Evolutionary conservation across 345 rosid species (phyloP).

Genomic region (Citrus glauca): DNA sequence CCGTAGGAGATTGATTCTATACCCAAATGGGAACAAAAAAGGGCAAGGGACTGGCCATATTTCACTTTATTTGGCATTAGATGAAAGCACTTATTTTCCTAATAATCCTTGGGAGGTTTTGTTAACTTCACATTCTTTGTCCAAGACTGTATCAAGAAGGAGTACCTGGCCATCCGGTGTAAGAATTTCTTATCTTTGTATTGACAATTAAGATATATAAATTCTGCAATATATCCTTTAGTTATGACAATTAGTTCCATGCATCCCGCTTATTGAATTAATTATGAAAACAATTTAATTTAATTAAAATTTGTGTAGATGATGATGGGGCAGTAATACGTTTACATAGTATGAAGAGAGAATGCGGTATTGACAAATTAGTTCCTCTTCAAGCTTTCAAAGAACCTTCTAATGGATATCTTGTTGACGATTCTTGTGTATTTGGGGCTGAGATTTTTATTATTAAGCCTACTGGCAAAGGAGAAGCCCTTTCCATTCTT

Average conservation of each 20-base stretch:
- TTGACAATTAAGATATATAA: too few relatives aligned
- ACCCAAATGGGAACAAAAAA: conserved; percentile 17
- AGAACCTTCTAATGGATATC: conserved; percentile 3
- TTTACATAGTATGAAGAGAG: background rate
- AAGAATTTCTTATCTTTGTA: too few relatives aligned
- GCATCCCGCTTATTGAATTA: too few relatives aligned
- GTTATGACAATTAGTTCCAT: too few relatives aligned
- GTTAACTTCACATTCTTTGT: conserved; percentile 9
- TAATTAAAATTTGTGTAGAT: background rate
- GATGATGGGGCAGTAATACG: conserved; percentile 1
- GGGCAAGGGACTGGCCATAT: background rate
- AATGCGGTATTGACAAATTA: conserved; percentile 10
- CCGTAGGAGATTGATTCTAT: conserved; percentile 10
- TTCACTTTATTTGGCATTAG: conserved; percentile 14
- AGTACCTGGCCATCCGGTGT: background rate
- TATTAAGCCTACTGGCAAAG: background rate
- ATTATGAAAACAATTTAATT: too few relatives aligned
- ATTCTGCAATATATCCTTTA: too few relatives aligned
- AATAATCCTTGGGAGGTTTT: conserved; percentile 4
- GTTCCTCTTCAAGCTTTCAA: background rate
- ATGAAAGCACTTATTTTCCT: background rate
- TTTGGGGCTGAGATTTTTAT: conserved; percentile 18
- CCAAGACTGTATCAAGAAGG: background rate
- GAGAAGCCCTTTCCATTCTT: conserved; percentile 3
- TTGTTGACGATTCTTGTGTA: background rate